Percentiles rank a stretch among this genome's conserved stretches.
These are phyloP conservation scores for Calonectria ilicicola DNA, from an alignment of 2,329 filamentous ascomycete genomes.

Conservation along the genomic window DNA sequence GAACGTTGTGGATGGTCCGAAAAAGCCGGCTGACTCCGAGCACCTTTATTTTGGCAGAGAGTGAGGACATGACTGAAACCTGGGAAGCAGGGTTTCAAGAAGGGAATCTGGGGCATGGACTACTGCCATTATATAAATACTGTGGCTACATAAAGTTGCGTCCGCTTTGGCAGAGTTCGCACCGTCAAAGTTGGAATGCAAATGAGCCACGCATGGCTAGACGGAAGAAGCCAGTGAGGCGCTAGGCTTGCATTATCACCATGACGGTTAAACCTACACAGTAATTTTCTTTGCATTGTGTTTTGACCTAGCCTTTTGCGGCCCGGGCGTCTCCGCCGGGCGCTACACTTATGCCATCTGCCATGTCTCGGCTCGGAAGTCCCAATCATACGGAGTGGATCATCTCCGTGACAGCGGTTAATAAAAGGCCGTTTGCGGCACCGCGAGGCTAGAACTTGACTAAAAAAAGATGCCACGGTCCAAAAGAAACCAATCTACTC, in stretches of 20 bases:
- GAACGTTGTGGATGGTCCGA: not conserved
- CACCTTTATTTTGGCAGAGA: not conserved
- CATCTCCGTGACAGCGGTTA: not conserved
- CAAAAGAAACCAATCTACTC: not conserved
- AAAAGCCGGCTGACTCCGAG: not conserved
- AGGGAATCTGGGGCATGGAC: not conserved
- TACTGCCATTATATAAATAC: slow-evolving; percentile 3
- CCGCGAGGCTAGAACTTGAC: not conserved
- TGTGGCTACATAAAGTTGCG: not conserved
- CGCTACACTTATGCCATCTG: not conserved
- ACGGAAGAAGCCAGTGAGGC: not conserved
- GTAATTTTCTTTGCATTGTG: not conserved
- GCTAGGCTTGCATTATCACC: not conserved
- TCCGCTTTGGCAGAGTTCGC: not conserved
- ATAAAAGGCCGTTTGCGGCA: not conserved
- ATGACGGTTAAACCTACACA: not conserved
- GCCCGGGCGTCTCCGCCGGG: not conserved
- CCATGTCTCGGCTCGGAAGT: not conserved
- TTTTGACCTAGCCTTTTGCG: not conserved
- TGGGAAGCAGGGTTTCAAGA: not conserved
- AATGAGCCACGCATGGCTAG: not conserved
- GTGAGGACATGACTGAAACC: not conserved
- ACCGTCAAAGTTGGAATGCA: not conserved
- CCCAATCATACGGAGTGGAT: not conserved
- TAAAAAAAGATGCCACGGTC: not conserved